Conservation (phyloP, 129 eudicot genomes). For the Tanacetum coccineum region DNA sequence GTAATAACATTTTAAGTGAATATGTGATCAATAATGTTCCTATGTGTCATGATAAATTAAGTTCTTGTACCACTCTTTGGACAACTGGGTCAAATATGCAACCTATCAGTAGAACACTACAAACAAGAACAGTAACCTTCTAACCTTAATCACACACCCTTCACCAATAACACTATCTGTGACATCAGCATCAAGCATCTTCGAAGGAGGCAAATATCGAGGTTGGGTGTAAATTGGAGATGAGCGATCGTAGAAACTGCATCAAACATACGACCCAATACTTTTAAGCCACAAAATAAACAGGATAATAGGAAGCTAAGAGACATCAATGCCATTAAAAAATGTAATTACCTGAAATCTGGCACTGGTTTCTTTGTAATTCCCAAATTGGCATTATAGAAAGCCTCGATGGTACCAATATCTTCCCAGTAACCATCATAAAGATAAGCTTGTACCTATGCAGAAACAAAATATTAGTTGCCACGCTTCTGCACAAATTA, state of each 20-base stretch:
- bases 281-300: not conserved
- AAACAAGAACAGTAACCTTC: conserved; percentile 14
- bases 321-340: conserved; percentile 1
- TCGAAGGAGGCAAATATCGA: conserved; percentile 96
- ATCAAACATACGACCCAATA: conserved; percentile 18
- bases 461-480: conserved; percentile 12
- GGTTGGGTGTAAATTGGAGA: conserved; percentile 97
- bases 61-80: too few relatives aligned
- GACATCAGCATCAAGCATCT: conserved; percentile 98
- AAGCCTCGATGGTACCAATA: conserved; percentile 96
- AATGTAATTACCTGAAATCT: conserved; percentile 66
- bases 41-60: too few relatives aligned
- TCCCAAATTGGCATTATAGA: conserved; percentile 90
- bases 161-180: conserved; percentile 97
- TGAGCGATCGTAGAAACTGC: conserved; percentile 94
- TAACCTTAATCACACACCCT: conserved; percentile 94
- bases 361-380: conserved; percentile 93
- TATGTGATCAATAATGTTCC: too few relatives aligned
- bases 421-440: conserved; percentile 99
- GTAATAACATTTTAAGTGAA: too few relatives aligned
- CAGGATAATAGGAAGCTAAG: conserved; percentile 7
- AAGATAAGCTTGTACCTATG: conserved; percentile 89
- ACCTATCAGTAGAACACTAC: not conserved
- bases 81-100: not conserved
- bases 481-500: conserved; percentile 12